Base-by-base conservation (phyloP, 768 basidiomycete species). In the Suillus placidus region DNA sequence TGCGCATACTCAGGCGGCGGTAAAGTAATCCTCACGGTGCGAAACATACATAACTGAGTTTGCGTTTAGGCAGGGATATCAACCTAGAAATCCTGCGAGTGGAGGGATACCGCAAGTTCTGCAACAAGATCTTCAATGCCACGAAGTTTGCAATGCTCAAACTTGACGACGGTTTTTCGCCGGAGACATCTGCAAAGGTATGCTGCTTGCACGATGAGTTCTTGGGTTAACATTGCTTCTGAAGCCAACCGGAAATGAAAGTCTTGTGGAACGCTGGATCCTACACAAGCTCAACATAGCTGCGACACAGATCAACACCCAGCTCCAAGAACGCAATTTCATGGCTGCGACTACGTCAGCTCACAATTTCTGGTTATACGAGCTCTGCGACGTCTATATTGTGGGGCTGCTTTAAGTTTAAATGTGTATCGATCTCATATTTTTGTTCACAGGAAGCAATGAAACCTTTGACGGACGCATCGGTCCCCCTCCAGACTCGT, bases 111-210 rank as follows among this genome's bases (percentile, higher is more conserved):
- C 89, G 97, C 78, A 99, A 99, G 79, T 99, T 99, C 83, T 99
- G 97, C 82, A 99, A 99, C 82, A 99, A 99, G 83, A 88, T 99
- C 34, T 99, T 97, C 85, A 99, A 99, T 74, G 97, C 97, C 1
- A 98, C 95, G 57, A 96, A 96, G 78, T 99, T 99, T 71, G 97
- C 96, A n/a, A 95, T 99, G 92, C 87, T 98, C 77, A 97, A 97
- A 80, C 83, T 99, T 38, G 95, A 95, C 64, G 88, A 88, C 47
- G 78, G 82, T 49, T 99, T 97, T 71, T 87, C 90, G 37, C 95
- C 97, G 18, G 82, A 87, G 66, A 80, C 87, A 1, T 80, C 83
- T 4, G 80, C 88, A 14, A 87, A 91, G 85, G 95, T 93, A 65
- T 55, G 82, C 71, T 3, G 6, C 62, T 42, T 42, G 4, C 35